Percentiles rank a stretch among this genome's conserved stretches.
These are phyloP conservation scores for Moesziomyces parantarcticus DNA, from an alignment of 1,284 basidiomycete genomes.

Conservation along the genomic window DNA sequence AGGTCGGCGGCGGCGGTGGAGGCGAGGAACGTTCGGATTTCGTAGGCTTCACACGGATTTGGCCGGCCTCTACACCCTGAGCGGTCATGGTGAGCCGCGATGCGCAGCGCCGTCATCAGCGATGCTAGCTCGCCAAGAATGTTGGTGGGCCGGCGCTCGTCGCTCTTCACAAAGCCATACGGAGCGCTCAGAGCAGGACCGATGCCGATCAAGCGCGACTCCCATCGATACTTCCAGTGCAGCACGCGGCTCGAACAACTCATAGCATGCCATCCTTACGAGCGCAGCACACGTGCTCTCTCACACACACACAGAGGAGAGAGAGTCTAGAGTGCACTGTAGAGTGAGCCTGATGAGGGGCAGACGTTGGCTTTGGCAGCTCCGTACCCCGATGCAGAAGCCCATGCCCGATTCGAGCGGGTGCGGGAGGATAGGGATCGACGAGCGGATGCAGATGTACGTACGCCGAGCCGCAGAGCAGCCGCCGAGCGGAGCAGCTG, in stretches of 20 bases:
- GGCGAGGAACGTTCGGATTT: not conserved
- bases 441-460: conserved; percentile 7
- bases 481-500: not conserved
- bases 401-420: no score
- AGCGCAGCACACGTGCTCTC: no score
- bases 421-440: not conserved
- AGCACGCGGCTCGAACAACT: no score
- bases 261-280: no score
- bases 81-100: not conserved
- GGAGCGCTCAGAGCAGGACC: not conserved
- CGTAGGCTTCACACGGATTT: conserved; percentile 14
- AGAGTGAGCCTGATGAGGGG: no score
- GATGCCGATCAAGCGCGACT: conserved; percentile 7
- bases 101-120: no score
- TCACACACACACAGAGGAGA: no score
- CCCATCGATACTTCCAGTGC: no score
- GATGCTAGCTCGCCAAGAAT: no score
- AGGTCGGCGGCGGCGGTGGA: not conserved
- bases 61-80: conserved; percentile 15
- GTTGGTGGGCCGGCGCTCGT: conserved; percentile 3
- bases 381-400: no score
- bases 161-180: conserved; percentile 4
- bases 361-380: no score
- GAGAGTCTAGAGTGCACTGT: no score
- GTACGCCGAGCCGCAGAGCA: conserved; percentile 11